Evolutionary conservation across 1,139 yeast genomes (phyloP).

Genomic region (Yamadazyma diospyri): DNA sequence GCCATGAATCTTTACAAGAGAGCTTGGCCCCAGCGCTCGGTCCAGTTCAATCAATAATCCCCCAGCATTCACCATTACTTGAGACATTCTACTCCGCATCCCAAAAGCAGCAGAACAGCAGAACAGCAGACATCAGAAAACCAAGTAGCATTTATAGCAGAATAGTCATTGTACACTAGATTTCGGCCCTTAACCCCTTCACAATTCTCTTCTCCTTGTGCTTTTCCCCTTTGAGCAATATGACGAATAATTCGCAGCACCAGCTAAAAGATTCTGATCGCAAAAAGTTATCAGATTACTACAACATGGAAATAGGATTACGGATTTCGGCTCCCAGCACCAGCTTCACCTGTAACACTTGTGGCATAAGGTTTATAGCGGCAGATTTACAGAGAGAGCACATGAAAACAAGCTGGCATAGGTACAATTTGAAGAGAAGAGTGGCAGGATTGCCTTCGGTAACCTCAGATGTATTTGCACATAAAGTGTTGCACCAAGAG

Average conservation of each 20-base stretch:
- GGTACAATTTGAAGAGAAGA: conserved; percentile 86
- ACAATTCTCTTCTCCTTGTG: too few species aligned
- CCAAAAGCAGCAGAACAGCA: too few species aligned
- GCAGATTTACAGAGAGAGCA: conserved; percentile 84
- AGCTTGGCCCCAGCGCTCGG: conserved; percentile 72
- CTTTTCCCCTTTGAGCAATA: too few species aligned
- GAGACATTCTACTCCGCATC: neutral
- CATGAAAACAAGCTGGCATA: conserved; percentile 96
- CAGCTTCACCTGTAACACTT: conserved; percentile 78
- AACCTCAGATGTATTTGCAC: conserved; percentile 76
- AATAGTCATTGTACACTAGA: conserved; percentile 3
- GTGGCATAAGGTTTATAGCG: conserved; percentile 71
- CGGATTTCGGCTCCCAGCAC: conserved; percentile 24
- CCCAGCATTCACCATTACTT: neutral
- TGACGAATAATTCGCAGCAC: too few species aligned
- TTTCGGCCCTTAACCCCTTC: neutral
- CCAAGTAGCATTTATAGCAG: too few species aligned
- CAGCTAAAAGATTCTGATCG: too few species aligned
- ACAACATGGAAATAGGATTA: conserved; percentile 4
- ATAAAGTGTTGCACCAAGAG: conserved; percentile 50
- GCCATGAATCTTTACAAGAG: conserved; percentile 94
- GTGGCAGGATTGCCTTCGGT: conserved; percentile 84
- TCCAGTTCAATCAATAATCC: conserved; percentile 26
- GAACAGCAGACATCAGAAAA: too few species aligned
- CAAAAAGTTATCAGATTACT: too few species aligned